Base-by-base conservation (phyloP, 768 basidiomycete genomes). In the Gymnopilus dilepis region DNA sequence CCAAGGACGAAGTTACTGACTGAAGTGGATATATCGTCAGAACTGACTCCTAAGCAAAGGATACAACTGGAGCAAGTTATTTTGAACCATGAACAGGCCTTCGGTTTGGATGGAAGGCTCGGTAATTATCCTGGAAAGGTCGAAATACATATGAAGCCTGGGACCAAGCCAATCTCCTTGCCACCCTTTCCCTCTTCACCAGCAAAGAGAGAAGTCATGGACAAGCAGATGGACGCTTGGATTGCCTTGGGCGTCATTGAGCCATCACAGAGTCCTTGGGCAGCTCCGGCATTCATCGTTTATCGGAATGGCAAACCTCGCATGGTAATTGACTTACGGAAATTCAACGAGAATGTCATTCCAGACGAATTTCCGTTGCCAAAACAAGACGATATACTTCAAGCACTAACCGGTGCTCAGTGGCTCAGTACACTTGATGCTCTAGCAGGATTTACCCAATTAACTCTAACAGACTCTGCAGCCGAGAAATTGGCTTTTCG, bases 201-300 rank as follows among this genome's bases (percentile, higher is more conserved):
- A 2, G 73, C 66, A 1, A 74, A 73, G 38, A 34, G 70, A 17
- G 62, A 71, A 54, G 67, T 76, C 0, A 74, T 60, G 1, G 58
- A 59, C 19, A 55, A 64, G 8, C 61, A 65, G 43, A 48, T 75
- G 21, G 62, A 71, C 12, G 34, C 63, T 0, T 80, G 77, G 77
- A 61, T 80, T 7, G 52, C 67, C 15, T 58, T 66, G 3, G 77
- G 70, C 0, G 75, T 82, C 0, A 80, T 82, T 19, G 77, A 82
- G 54, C 73, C 72, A 0, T 80, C 78, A 0, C 56, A 61, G 1
- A 79, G 79, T 59, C 80, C 78, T 0, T 83, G 75, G 75, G 73
- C 45, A 0, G 70, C 70, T 0, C 76, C 73, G 0, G 69, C 68
- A 1, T 63, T 75, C 12, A 77, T 79, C 7, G 74, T 73, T 0